phyloP scores from a whole-genome alignment of 23 red algal species.

The Gracilaria gracilis region DNA sequence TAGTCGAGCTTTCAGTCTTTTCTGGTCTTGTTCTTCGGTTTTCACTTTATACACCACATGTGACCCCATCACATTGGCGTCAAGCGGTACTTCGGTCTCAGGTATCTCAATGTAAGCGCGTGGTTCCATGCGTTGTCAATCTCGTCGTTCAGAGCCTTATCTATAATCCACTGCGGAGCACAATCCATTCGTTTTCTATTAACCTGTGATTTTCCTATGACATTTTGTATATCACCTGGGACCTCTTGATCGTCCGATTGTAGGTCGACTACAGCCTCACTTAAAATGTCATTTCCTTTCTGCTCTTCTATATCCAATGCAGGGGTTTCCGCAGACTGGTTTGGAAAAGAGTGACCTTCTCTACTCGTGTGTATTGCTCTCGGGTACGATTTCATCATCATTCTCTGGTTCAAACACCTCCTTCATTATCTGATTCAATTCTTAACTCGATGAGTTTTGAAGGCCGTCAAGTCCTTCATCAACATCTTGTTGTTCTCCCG shows the following conservation, averaged over 20 bases:
- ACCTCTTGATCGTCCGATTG: constrained; percentile 21
- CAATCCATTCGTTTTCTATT: constrained; percentile 24
- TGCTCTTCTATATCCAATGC: neutral
- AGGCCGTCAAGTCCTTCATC: neutral
- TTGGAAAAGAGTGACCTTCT: neutral
- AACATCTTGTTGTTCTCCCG: neutral
- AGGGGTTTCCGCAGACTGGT: neutral
- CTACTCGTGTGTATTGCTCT: too few species aligned
- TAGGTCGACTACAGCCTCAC: neutral
- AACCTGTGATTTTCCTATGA: constrained; percentile 25
- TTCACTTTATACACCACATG: constrained; percentile 59
- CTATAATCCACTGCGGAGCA: neutral
- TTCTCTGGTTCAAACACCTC: too few species aligned
- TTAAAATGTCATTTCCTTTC: neutral
- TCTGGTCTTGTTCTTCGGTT: constrained; percentile 45
- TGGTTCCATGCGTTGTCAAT: too few species aligned
- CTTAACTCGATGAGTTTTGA: too few species aligned
- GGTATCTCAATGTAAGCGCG: too few species aligned
- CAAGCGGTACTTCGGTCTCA: too few species aligned
- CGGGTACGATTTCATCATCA: too few species aligned
- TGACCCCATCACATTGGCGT: too few species aligned
- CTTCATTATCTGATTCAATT: too few species aligned
- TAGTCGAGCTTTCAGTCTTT: constrained; percentile 44
- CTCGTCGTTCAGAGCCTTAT: too few species aligned
- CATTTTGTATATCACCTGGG: neutral